Evolutionary conservation across 768 basidiomycete species (phyloP).

Genomic region (Pulveroboletus sp.): DNA sequence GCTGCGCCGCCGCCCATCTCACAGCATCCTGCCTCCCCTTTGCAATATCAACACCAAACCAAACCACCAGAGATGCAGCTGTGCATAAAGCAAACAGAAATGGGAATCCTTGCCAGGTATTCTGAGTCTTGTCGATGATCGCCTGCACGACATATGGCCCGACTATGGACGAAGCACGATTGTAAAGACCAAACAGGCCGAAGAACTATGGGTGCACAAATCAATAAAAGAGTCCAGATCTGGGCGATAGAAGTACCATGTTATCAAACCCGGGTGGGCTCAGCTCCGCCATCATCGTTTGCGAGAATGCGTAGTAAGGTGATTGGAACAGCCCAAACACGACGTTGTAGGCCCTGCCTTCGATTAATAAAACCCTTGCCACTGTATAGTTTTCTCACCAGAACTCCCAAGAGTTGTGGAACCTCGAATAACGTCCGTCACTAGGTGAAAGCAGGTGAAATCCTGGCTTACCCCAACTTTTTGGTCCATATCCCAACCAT

Average conservation of each 20-base stretch:
- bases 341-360: constrained; percentile 69
- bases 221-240: neutral
- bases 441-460: neutral
- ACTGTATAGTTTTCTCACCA: constrained; percentile 60
- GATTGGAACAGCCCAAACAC: constrained; percentile 81
- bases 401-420: constrained; percentile 86
- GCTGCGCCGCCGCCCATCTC: constrained; percentile 45
- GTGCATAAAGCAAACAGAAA: constrained; percentile 76
- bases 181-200: constrained; percentile 81
- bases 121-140: constrained; percentile 68
- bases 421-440: constrained; percentile 33
- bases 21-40: constrained; percentile 64
- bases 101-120: constrained; percentile 83
- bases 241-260: constrained; percentile 54
- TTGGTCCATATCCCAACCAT: constrained; percentile 83
- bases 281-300: constrained; percentile 88
- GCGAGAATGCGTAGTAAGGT: constrained; percentile 84
- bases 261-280: constrained; percentile 87
- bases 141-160: constrained; percentile 85
- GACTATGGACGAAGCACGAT: constrained; percentile 81
- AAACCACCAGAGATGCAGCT: constrained; percentile 68
- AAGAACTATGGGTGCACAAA: constrained; percentile 56
- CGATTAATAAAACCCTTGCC: no score
- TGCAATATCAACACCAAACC: constrained; percentile 67
- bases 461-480: constrained; percentile 57